Base-by-base conservation (phyloP, 371 early-diverging fungal species). In the Nematocida parisii region DNA sequence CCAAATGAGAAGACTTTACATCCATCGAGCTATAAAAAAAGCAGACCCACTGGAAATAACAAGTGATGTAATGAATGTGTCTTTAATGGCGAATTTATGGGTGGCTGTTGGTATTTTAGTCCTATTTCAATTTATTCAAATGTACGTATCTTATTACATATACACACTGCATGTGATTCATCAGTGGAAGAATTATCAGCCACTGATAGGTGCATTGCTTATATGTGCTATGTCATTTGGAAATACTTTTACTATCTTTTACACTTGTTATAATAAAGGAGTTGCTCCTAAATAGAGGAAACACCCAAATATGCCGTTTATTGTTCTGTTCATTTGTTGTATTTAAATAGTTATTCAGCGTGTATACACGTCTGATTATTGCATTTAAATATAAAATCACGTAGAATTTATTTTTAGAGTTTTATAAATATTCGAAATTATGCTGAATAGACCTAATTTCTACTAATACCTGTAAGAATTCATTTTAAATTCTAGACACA, bases 91-190 rank as follows among this genome's bases (percentile, higher is more conserved):
- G 1, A 77, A 77, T 40, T 44, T 77, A 4, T n/a, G 66, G 42
- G 56, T 77, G 1, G 80, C 58, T 27, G 52, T 67, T 70, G 22
- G 27, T 58, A 27, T 77, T 57, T 42, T 77, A 7, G 47, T 77
- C 18, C 40, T 68, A 5, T 77, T 77, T 70, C 80, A 77, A 62
- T 33, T 52, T 20, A 71, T 77, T 42, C 80, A 77, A 56, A 44
- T 77, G 39, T 77, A 77, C 57, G 80, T 77, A 11, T n/a, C 80
- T 5, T 77, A 77, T 42, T 77, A 66, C 62, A 68, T 77, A 46
- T 77, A 70, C 55, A 56, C 57, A n/a, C 47, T 77, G 46, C 80
- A 77, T 24, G 22, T 46, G 13, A 4, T 33, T 0, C 52, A 77
- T 54, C 4, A 57, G 4, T 77, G 80, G 80, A 27, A 5, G 44